A percentile compares a stretch with the other conserved stretches of the same genome.
Evolutionary conservation across 2,329 filamentous ascomycete genomes (phyloP).

Genomic region (Berkeleyomyces rouxiae): DNA sequence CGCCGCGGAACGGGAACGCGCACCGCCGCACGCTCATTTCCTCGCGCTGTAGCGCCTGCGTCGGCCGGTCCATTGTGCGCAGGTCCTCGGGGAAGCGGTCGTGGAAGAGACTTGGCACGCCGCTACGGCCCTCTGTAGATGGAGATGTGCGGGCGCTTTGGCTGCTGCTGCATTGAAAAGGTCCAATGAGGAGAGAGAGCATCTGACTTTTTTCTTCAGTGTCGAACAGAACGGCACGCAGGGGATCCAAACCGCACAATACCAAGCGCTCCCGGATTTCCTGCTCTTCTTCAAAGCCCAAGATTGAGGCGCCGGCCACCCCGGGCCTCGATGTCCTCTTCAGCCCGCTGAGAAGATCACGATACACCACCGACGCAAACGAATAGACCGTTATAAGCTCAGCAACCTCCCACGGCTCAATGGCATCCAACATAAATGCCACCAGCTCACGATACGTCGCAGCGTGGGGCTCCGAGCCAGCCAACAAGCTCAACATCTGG

Average conservation of each 20-base stretch:
- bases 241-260: slow-evolving; percentile 3
- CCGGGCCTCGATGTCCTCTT: not conserved
- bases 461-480: not conserved
- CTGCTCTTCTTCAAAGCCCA: not conserved
- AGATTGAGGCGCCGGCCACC: not conserved
- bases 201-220: not conserved
- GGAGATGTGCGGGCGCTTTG: not conserved
- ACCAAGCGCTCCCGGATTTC: slow-evolving; percentile 1
- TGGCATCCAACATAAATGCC: slow-evolving; percentile 1
- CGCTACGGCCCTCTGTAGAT: not conserved
- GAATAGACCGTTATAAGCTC: slow-evolving; percentile 9
- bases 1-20: slow-evolving; percentile 9
- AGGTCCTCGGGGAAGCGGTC: not conserved
- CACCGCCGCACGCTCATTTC: not conserved
- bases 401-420: slow-evolving; percentile 12
- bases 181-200: not conserved
- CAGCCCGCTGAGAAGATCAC: slow-evolving; percentile 3
- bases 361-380: slow-evolving; percentile 4
- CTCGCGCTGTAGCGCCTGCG: not conserved
- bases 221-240: slow-evolving; percentile 7
- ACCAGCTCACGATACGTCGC: not conserved
- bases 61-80: not conserved
- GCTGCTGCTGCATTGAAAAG: not conserved
- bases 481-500: slow-evolving; percentile 6
- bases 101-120: not conserved